Evolutionary conservation across 768 basidiomycete genomes (phyloP), one percentile per base, ranked within the genome.

Genomic region (Macrolepiota dolichaula): DNA sequence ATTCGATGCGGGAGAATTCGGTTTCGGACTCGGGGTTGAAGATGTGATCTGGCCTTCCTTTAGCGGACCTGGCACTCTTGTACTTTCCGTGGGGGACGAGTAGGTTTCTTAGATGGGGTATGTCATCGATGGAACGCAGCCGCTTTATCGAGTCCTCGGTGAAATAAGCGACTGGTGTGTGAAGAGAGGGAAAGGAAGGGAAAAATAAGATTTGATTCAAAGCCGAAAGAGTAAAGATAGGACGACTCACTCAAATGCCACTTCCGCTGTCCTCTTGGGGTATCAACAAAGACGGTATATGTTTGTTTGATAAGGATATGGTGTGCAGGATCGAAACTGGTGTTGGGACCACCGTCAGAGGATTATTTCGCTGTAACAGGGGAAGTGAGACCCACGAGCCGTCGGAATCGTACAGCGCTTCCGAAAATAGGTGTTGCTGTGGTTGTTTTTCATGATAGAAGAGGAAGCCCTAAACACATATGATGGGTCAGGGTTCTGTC

Each of bases 371-470:
- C 25, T 10, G 32, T 44, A n/a, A 52, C 10, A 13, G 36, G 19
- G 42, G 35, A 32, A 2, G n/a, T 11, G 25, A 24, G 40, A 69
- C 71, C 66, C 36, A 72, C 73, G 66, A 66, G 62, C 59, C 63
- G 5, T 65, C 65, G 25, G 71, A 70, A 51, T 70, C 79, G 70
- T 77, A 85, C 52, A 75, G 71, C 57, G 73, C 74, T 51, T 81
- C 84, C 63, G 76, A 75, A 37, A 82, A 84, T 59, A 81, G 68
- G 65, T 79, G 75, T 58, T 76, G 77, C 27, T 76, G 71, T 27
- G 85, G 79, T 61, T 85, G 83, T 67, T 88, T 90, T 71, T 92
- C 90, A 63, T 89, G 85, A 69, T 92, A 92, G 73, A 90, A 88
- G 27, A 91, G 76, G 68, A 92, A 92, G 58, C 89, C 89, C 87